Conservation (phyloP, 2,329 filamentous ascomycete species). For the Fusarium verrucosum region DNA sequence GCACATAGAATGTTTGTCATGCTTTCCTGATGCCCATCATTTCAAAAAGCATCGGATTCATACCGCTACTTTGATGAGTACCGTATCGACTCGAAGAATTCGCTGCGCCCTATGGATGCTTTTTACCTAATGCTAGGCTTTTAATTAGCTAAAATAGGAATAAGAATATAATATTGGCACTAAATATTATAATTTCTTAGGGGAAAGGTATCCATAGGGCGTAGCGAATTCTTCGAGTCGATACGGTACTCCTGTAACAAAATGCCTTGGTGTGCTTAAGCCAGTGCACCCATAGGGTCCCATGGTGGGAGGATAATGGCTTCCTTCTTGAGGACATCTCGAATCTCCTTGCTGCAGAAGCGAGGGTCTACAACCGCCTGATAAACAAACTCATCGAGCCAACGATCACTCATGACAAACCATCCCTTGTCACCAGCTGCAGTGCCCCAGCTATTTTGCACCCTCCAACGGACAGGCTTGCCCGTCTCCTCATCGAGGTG, state of each 20-base stretch:
- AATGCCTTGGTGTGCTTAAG: conserved; percentile 51
- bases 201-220: too few species aligned
- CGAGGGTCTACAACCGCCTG: conserved; percentile 84
- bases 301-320: conserved; percentile 77
- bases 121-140: too few species aligned
- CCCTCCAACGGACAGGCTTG: conserved; percentile 78
- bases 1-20: background rate
- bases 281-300: conserved; percentile 83
- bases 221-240: too few species aligned
- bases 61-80: background rate
- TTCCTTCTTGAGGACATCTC: conserved; percentile 74
- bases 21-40: background rate
- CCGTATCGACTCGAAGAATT: too few species aligned
- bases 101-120: too few species aligned
- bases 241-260: background rate
- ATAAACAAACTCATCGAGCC: conserved; percentile 84
- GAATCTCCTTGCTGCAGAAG: conserved; percentile 71
- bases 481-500: conserved; percentile 73
- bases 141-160: too few species aligned
- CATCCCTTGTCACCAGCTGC: conserved; percentile 78
- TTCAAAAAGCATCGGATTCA: background rate
- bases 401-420: conserved; percentile 87
- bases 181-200: too few species aligned
- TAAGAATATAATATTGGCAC: too few species aligned
- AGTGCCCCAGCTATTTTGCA: conserved; percentile 87